Percentiles rank a stretch among this genome's conserved stretches.
Evolutionary conservation across 768 basidiomycete genomes (phyloP).

Genomic region (Tylopilus vinaceipallidus): DNA sequence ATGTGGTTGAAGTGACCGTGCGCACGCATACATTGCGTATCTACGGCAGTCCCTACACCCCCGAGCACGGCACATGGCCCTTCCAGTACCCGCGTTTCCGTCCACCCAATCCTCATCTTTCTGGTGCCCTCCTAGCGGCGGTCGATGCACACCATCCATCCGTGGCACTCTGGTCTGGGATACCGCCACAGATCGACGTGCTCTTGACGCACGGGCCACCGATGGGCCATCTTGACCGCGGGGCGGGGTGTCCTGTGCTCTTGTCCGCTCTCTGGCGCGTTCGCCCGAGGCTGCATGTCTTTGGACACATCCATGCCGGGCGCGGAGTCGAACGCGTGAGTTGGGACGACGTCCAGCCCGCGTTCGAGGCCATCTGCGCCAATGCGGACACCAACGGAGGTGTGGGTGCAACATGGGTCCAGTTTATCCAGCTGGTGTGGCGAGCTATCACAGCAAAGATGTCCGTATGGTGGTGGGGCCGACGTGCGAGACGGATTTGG

Average conservation of each 20-base stretch:
- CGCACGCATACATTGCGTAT: conserved; percentile 31
- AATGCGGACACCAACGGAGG: not conserved
- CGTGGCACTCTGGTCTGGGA: conserved; percentile 23
- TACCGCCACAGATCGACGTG: conserved; percentile 36
- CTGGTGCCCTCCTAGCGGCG: not conserved
- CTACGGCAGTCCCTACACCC: conserved; percentile 41
- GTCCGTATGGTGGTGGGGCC: conserved; percentile 8
- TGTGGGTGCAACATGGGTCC: conserved; percentile 12
- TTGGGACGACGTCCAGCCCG: conserved; percentile 33
- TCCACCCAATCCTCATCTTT: not conserved
- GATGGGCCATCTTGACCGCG: conserved; percentile 31
- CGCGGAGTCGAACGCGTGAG: conserved; percentile 32
- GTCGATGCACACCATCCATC: conserved; percentile 1
- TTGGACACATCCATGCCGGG: conserved; percentile 42
- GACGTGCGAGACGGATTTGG: conserved; percentile 4
- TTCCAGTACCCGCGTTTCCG: conserved; percentile 12
- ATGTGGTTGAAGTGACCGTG: conserved; percentile 27
- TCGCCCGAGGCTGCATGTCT: conserved; percentile 38
- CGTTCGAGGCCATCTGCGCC: conserved; percentile 30
- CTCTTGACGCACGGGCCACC: conserved; percentile 47
- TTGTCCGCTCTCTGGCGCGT: conserved; percentile 33
- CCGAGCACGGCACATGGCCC: conserved; percentile 28
- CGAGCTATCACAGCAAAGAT: conserved; percentile 7
- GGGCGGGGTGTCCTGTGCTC: conserved; percentile 34
- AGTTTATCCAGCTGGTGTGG: conserved; percentile 16